Evolutionary conservation across 305 asterid species (phyloP).

Genomic region (Petunia hybrid): DNA sequence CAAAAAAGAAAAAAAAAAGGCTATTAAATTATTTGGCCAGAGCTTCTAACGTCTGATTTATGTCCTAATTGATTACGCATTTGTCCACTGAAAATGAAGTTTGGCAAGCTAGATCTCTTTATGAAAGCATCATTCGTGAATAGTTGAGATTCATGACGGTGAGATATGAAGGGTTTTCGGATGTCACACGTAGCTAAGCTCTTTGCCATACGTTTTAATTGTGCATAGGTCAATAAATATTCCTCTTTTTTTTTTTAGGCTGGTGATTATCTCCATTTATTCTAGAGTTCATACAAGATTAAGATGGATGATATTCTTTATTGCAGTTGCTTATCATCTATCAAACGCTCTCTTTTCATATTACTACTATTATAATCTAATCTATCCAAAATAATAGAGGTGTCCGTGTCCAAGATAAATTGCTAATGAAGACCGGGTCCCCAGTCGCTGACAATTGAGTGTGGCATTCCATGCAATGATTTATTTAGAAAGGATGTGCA

Average conservation of each 20-base stretch:
- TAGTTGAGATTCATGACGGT: neutral
- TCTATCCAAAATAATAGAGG: too few relatives aligned
- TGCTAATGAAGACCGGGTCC: too few relatives aligned
- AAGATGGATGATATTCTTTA: too few relatives aligned
- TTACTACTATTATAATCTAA: too few relatives aligned
- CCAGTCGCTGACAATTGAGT: too few relatives aligned
- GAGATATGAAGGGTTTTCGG: neutral
- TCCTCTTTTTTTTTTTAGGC: slow-evolving; percentile 17
- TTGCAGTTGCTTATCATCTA: too few relatives aligned
- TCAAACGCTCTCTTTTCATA: too few relatives aligned
- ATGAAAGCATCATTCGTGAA: neutral
- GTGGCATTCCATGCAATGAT: too few relatives aligned
- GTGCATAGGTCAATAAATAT: neutral
- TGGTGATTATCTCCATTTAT: neutral
- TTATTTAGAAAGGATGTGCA: neutral
- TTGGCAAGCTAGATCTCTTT: neutral
- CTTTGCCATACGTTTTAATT: neutral
- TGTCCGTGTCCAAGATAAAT: too few relatives aligned
- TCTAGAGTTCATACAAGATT: too few relatives aligned
- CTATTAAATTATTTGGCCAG: neutral
- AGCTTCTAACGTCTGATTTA: neutral
- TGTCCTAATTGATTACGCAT: neutral
- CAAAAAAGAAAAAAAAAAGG: too few relatives aligned
- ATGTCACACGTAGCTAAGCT: neutral
- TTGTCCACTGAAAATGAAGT: neutral